Conservation (phyloP, 352 stramenopile genomes). For the Pythium sukuiense region DNA sequence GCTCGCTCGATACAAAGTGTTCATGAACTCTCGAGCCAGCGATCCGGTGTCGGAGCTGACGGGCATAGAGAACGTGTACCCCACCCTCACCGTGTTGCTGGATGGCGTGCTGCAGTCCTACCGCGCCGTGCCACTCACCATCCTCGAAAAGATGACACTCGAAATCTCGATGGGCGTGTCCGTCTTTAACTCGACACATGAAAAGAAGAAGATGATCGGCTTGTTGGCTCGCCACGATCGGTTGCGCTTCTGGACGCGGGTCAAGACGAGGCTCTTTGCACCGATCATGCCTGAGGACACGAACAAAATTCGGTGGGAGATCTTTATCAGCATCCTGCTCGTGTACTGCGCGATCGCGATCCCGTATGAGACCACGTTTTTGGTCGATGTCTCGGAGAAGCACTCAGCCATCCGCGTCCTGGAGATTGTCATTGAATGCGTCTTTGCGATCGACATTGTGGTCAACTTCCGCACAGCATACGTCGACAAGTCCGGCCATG, state of each 20-base stretch:
- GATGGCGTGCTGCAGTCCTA: conserved; percentile 65
- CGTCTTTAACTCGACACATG: conserved; percentile 69
- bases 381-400: conserved; percentile 27
- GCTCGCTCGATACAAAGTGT: conserved; percentile 63
- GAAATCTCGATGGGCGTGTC: conserved; percentile 77
- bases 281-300: conserved; percentile 54
- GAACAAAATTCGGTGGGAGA: conserved; percentile 55
- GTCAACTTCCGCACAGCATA: conserved; percentile 57
- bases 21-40: conserved; percentile 52
- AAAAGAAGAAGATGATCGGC: conserved; percentile 71
- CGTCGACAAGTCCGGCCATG: conserved; percentile 35
- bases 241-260: conserved; percentile 24
- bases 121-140: conserved; percentile 52
- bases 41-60: conserved; percentile 54
- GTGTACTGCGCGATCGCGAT: conserved; percentile 59
- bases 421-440: conserved; percentile 44
- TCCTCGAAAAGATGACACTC: conserved; percentile 63
- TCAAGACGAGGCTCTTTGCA: conserved; percentile 30
- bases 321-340: conserved; percentile 40
- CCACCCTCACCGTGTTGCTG: conserved; percentile 61
- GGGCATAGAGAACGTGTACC: conserved; percentile 69
- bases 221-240: conserved; percentile 44
- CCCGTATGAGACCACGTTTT: conserved; percentile 66
- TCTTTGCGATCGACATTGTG: conserved; percentile 58
- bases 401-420: conserved; percentile 28